Conservation (phyloP, 345 rosid species). For the Bruguiera sexangula region DNA sequence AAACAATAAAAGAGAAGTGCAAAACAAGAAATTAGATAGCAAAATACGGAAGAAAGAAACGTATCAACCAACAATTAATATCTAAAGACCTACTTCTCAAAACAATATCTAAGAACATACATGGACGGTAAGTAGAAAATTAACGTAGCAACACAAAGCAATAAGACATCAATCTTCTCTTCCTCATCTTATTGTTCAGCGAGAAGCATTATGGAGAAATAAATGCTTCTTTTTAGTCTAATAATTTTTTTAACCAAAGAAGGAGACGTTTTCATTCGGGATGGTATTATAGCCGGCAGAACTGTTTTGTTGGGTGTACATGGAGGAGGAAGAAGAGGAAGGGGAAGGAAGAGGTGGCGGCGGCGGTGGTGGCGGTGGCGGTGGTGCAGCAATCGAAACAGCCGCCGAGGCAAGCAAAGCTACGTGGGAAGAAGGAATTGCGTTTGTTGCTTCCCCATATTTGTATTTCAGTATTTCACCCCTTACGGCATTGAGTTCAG, state of each 20-base stretch:
- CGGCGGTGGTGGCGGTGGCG: conserved; percentile 35
- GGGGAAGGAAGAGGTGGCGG: conserved; percentile 34
- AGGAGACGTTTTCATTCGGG: conserved; percentile 64
- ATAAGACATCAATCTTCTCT: conserved; percentile 13
- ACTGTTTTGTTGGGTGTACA: conserved; percentile 41
- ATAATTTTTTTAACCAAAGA: conserved; percentile 46
- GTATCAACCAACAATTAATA: conserved; percentile 26
- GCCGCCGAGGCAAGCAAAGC: conserved; percentile 51
- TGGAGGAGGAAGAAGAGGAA: conserved; percentile 52
- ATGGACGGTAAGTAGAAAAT: conserved; percentile 11
- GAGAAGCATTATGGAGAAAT: conserved; percentile 25
- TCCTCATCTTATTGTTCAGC: conserved; percentile 24
- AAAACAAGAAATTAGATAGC: conserved; percentile 17
- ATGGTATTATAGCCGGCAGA: conserved; percentile 52
- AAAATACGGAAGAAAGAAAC: conserved; percentile 22
- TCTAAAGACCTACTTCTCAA: conserved; percentile 4
- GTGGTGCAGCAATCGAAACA: conserved; percentile 54
- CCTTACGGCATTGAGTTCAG: conserved; percentile 71
- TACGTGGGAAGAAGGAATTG: conserved; percentile 46
- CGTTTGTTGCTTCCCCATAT: conserved; percentile 61
- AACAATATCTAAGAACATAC: background rate
- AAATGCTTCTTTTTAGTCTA: conserved; percentile 33
- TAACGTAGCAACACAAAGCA: conserved; percentile 10
- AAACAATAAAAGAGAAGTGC: conserved; percentile 12
- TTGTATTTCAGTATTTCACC: conserved; percentile 77